phyloP scores from a whole-genome alignment of 768 basidiomycete species.

The Boletales sp. region DNA sequence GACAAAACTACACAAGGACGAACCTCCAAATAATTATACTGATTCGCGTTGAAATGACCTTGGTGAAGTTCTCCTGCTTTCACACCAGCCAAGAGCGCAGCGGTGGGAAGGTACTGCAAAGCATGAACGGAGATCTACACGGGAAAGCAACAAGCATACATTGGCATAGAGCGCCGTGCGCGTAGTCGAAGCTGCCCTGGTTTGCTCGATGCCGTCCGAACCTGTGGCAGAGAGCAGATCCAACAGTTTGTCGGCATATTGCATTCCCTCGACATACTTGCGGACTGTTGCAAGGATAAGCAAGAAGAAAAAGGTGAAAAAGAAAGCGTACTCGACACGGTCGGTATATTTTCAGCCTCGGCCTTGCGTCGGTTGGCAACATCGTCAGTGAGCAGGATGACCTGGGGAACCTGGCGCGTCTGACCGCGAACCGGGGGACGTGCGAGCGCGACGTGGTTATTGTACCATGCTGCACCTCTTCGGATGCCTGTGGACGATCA shows the following conservation, averaged over 20 bases:
- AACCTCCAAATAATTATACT: conserved; percentile 94
- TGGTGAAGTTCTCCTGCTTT: conserved; percentile 83
- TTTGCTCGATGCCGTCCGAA: conserved; percentile 60
- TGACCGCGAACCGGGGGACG: conserved; percentile 52
- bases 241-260: conserved; percentile 59
- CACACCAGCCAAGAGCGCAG: conserved; percentile 73
- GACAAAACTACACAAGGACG: conserved; percentile 7
- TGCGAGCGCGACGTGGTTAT: conserved; percentile 57
- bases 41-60: conserved; percentile 92
- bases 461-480: conserved; percentile 85
- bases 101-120: conserved; percentile 71
- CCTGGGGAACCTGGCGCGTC: conserved; percentile 45
- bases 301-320: neutral
- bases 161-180: conserved; percentile 71
- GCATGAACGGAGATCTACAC: neutral
- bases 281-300: conserved; percentile 44
- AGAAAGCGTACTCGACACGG: conserved; percentile 52
- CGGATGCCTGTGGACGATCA: conserved; percentile 67
- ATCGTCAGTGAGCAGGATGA: conserved; percentile 89
- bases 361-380: conserved; percentile 79
- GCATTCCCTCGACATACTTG: conserved; percentile 77
- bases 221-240: conserved; percentile 78
- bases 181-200: conserved; percentile 48
- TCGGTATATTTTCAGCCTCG: conserved; percentile 54
- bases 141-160: conserved; percentile 36